Conservation (phyloP, 1,284 basidiomycete genomes). For the Retiboletus flavoniger region DNA sequence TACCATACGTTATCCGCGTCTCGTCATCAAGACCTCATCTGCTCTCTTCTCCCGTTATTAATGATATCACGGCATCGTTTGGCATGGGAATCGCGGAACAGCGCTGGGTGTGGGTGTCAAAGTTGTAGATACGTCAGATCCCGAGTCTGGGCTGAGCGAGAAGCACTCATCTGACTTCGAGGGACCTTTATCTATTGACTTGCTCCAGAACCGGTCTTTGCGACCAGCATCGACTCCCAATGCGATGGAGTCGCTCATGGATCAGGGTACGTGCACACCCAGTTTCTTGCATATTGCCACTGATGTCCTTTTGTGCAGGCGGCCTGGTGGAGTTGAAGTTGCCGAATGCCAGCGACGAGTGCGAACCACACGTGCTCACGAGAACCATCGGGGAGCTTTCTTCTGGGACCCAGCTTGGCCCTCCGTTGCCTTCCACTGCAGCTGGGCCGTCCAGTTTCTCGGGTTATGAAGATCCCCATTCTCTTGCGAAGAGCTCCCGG, state of each 20-base stretch:
- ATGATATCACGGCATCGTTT: conserved; percentile 14
- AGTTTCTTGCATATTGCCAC: background rate
- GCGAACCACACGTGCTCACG: conserved; percentile 43
- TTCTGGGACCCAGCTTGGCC: conserved; percentile 41
- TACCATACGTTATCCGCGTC: conserved; percentile 24
- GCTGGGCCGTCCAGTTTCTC: background rate
- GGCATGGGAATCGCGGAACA: conserved; percentile 10
- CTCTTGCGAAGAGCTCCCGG: conserved; percentile 1
- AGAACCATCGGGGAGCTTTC: conserved; percentile 48
- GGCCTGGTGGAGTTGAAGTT: conserved; percentile 60
- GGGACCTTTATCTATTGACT: conserved; percentile 28
- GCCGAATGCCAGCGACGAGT: conserved; percentile 39
- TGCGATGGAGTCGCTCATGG: conserved; percentile 65
- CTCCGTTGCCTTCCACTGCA: conserved; percentile 37
- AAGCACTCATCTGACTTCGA: conserved; percentile 23
- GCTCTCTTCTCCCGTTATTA: conserved; percentile 5
- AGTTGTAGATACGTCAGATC: conserved; percentile 28
- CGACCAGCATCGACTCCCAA: conserved; percentile 38
- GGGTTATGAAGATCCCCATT: background rate
- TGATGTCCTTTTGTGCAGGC: conserved; percentile 36
- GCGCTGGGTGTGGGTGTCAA: conserved; percentile 34
- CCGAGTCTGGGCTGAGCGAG: conserved; percentile 28
- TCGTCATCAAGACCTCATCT: conserved; percentile 14
- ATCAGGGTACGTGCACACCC: conserved; percentile 50
- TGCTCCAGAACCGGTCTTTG: conserved; percentile 18